Evolutionary conservation across 2,329 filamentous ascomycete genomes (phyloP).

Genomic region (Penicillium freii): DNA sequence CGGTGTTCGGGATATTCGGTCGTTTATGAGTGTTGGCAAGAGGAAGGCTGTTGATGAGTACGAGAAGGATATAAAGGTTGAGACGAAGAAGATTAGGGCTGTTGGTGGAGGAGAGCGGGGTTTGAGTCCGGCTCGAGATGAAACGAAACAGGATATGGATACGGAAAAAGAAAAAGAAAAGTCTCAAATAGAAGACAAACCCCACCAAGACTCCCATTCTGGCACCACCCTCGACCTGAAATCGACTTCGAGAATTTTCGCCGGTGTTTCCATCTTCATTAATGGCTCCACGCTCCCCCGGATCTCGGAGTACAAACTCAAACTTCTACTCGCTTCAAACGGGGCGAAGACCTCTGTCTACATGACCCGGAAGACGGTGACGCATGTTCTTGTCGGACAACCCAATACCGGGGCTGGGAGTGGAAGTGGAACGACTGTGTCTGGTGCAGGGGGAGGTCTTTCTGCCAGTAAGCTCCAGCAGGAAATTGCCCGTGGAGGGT

Average conservation of each 20-base stretch:
- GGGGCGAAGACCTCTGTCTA: conserved; percentile 70
- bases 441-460: conserved; percentile 69
- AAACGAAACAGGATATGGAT: conserved; percentile 7
- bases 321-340: conserved; percentile 70
- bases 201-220: neutral
- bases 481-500: conserved; percentile 68
- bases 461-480: conserved; percentile 76
- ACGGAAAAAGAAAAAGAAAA: neutral
- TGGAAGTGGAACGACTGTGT: neutral
- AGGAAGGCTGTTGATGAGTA: conserved; percentile 38
- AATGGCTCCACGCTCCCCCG: conserved; percentile 81
- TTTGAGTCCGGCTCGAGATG: neutral
- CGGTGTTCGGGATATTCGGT: conserved; percentile 45
- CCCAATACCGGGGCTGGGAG: conserved; percentile 44
- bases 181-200: neutral
- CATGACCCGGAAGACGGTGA: conserved; percentile 71
- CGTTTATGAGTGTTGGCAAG: conserved; percentile 49
- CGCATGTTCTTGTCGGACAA: conserved; percentile 77
- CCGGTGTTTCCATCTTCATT: conserved; percentile 72
- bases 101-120: neutral
- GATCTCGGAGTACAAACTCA: conserved; percentile 83
- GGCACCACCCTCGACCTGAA: conserved; percentile 3
- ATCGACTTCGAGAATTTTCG: conserved; percentile 58
- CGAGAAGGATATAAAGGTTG: conserved; percentile 15
- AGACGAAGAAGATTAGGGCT: conserved; percentile 6